Evolutionary conservation across 2,329 filamentous ascomycete species (phyloP), one percentile per base, ranked within the genome.

Genomic region (Rutstroemia sp.): DNA sequence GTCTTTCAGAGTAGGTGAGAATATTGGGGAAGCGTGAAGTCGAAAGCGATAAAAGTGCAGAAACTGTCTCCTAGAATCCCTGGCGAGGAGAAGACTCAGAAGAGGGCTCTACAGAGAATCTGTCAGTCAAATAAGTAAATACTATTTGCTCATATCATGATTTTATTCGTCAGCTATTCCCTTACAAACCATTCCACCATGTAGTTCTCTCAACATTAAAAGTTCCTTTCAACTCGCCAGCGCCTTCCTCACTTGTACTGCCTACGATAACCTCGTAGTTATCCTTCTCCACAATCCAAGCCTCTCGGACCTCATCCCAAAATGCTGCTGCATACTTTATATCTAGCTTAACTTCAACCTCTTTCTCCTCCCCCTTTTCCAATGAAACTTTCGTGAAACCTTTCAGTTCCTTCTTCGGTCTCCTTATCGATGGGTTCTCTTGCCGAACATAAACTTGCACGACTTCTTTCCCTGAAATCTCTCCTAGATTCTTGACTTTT

Each of bases 341-440:
- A 53, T 79, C 67, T 49, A 84, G 71, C 4, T 73, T 71, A 7
- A 91, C 74, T n/a, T 76, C 73, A 2, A 83, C 80, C 6, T 63
- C 73, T 71, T 80, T 78, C 46, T 72, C 77, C 71, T 86, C 77
- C 0, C 85, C 86, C 0, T 82, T 74, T 53, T 77, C 74, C 1
- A 91, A 69, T 56, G 76, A 75, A 0, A 86, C 78, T 72, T 90
- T 91, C 49, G 74, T 68, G 62, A 86, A 87, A 1, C 80, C 83
- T 70, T 85, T 84, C 47, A 87, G 74, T 67, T 87, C 83, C 65
- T 86, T 85, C 18, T 76, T 65, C 0, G 84, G 75, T 9, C 76
- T 68, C 42, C 79, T 63, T 9, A 62, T 65, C 19, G 65, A 59
- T 79, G 52, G 87, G 75, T 34, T 77, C 75, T 7, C 77, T 72